Evolutionary conservation across 176 grass and related monocot species (phyloP).

Genomic region (Urochloa ruziziensis): DNA sequence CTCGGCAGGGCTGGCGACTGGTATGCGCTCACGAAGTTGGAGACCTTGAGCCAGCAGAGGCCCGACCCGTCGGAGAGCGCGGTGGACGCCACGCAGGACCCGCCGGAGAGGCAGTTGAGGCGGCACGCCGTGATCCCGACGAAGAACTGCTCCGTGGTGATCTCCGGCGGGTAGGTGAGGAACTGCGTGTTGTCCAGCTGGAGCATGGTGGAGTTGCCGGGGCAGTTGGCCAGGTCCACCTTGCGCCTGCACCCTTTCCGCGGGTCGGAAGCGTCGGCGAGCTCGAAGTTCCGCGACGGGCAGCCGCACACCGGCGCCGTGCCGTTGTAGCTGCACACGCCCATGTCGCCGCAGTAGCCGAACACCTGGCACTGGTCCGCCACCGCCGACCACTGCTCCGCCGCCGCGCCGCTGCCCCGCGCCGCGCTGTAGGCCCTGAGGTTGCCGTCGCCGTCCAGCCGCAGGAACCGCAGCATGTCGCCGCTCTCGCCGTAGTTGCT

Average conservation of each 20-base stretch:
- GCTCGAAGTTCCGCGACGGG: constrained; percentile 69
- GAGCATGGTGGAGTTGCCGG: constrained; percentile 90
- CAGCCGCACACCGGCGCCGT: constrained; percentile 70
- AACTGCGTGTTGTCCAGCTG: constrained; percentile 67
- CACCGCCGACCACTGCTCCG: constrained; percentile 77
- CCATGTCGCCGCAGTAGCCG: constrained; percentile 90
- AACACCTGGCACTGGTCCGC: constrained; percentile 96
- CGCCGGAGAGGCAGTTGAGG: constrained; percentile 72
- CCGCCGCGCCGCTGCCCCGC: constrained; percentile 32
- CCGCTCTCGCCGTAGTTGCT: constrained; percentile 87
- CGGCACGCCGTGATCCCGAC: constrained; percentile 78
- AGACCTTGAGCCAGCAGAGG: constrained; percentile 83
- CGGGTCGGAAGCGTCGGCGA: constrained; percentile 18
- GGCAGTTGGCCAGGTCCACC: constrained; percentile 53
- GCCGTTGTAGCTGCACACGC: constrained; percentile 81
- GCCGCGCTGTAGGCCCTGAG: constrained; percentile 69
- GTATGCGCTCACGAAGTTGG: constrained; percentile 71
- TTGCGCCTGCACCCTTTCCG: constrained; percentile 48
- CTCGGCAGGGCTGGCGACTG: constrained; percentile 75
- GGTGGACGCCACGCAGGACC: constrained; percentile 73
- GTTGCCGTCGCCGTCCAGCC: constrained; percentile 83
- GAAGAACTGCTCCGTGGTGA: constrained; percentile 71
- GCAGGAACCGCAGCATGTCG: constrained; percentile 68
- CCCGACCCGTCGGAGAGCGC: constrained; percentile 88
- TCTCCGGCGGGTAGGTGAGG: constrained; percentile 77